A percentile compares a stretch with the other conserved stretches of the same genome.
Evolutionary conservation across 768 basidiomycete species (phyloP).

Genomic region (Russula sp.): DNA sequence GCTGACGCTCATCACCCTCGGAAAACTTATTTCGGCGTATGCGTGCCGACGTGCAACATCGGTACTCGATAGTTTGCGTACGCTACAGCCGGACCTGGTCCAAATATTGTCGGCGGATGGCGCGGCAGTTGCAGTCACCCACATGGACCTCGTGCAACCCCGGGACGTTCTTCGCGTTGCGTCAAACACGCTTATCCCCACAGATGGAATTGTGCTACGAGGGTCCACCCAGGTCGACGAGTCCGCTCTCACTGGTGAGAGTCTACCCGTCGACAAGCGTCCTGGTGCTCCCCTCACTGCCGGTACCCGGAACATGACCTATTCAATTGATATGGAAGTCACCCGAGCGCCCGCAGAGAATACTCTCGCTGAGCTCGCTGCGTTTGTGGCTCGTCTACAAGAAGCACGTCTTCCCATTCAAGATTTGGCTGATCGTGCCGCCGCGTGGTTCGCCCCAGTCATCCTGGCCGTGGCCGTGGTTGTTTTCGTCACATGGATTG

Average conservation of each 20-base stretch:
- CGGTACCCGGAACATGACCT: constrained; percentile 33
- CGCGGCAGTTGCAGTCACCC: constrained; percentile 20
- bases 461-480: constrained; percentile 36
- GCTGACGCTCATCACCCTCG: constrained; percentile 36
- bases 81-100: constrained; percentile 30
- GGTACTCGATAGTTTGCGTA: constrained; percentile 30
- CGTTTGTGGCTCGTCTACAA: constrained; percentile 32
- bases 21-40: constrained; percentile 32
- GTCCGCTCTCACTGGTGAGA: constrained; percentile 39
- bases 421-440: constrained; percentile 43
- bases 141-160: constrained; percentile 31
- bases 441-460: constrained; percentile 42
- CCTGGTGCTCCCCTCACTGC: constrained; percentile 31
- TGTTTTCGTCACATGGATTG: constrained; percentile 33
- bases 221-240: constrained; percentile 37
- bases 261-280: constrained; percentile 32
- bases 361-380: constrained; percentile 34
- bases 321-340: constrained; percentile 31
- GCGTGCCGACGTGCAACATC: constrained; percentile 31
- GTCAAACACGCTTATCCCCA: constrained; percentile 32
- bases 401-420: constrained; percentile 34
- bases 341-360: constrained; percentile 34
- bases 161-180: constrained; percentile 32
- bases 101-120: constrained; percentile 27
- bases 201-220: constrained; percentile 32